Base-by-base conservation (phyloP, 495 filamentous ascomycete genomes). In the Lasiosphaeria hispida region DNA sequence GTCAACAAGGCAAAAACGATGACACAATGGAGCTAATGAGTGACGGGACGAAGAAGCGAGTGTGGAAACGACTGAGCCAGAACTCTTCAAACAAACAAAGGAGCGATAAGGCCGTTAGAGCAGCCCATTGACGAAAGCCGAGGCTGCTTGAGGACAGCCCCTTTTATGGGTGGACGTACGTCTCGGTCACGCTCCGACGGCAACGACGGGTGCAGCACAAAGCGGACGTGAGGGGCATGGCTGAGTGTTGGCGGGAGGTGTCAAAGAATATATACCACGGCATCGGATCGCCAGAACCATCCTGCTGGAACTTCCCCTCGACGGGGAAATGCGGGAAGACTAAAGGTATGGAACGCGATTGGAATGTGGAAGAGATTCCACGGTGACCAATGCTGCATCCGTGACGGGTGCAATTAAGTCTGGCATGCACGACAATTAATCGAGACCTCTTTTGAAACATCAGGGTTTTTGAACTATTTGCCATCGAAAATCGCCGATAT, bases 21-120 rank as follows among this genome's bases (percentile, higher is more conserved):
- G 48, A 50, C 35, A 30, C 43, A 23, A 45, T 17, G 18, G n/a
- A 41, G 14, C 14, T 19, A 50, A 19, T 45, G 47, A 50, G 38
- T 14, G 44, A 38, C 44, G 34, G 45, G 55, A 36, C 57, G 23
- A 42, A 3, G 50, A 57, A 58, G 52, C 37, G 53, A 61, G 53
- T 4, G 57, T 56, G 44, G 57, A 37, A 35, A 38, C 51, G 34
- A 33, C 49, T 15, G 48, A 58, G 33, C 59, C 48, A 14, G 34
- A 39, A 53, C 35, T 6, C 8, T 18, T 40, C 40, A 64, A 52
- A 54, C 49, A 65, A 65, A 69, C 58, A 68, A 68, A 71, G 62
- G 66, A 71, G 60, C 59, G 64, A 35, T 58, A 35, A 38, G 42
- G 41, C 36, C 39, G 54, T 14, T 48, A 38, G 39, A 55, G n/a